Conservation (phyloP, 1,284 basidiomycete genomes). For the Ustilago bromivora region DNA sequence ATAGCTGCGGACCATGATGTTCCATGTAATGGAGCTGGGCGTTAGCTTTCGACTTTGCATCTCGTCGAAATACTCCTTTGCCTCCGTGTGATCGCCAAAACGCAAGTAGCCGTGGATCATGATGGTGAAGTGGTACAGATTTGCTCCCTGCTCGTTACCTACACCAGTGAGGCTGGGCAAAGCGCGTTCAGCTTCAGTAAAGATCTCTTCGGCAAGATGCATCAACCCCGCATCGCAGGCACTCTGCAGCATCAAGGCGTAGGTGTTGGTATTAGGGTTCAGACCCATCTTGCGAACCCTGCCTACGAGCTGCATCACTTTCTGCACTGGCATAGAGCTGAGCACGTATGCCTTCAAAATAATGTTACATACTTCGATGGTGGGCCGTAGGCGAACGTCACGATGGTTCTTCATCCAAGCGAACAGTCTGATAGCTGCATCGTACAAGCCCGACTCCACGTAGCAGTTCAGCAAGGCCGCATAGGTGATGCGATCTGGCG, state of each 20-base stretch:
- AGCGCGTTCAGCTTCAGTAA: constrained; percentile 67
- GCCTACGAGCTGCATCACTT: constrained; percentile 78
- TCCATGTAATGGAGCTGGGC: constrained; percentile 80
- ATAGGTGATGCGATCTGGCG: constrained; percentile 64
- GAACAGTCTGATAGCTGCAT: constrained; percentile 79
- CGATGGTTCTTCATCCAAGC: constrained; percentile 74
- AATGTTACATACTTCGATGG: constrained; percentile 72
- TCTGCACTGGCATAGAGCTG: constrained; percentile 80
- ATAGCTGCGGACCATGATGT: constrained; percentile 73
- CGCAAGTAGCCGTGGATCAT: constrained; percentile 84
- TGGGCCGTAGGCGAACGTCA: constrained; percentile 46
- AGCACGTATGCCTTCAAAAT: constrained; percentile 87
- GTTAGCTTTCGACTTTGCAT: constrained; percentile 79
- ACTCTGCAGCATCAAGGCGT: constrained; percentile 83
- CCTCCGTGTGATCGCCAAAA: constrained; percentile 74
- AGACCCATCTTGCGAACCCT: constrained; percentile 74
- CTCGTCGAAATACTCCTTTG: constrained; percentile 79
- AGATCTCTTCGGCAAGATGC: constrained; percentile 78
- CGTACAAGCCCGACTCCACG: constrained; percentile 84
- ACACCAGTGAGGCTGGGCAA: constrained; percentile 28
- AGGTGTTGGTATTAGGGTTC: constrained; percentile 78
- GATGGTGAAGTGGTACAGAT: constrained; percentile 80
- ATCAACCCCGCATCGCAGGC: constrained; percentile 82
- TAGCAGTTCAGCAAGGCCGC: constrained; percentile 84
- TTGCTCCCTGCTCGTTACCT: constrained; percentile 59